These are phyloP conservation scores for Nyssa sinensis DNA, from an alignment of 148 eudicot genomes.

Conservation along the genomic window DNA sequence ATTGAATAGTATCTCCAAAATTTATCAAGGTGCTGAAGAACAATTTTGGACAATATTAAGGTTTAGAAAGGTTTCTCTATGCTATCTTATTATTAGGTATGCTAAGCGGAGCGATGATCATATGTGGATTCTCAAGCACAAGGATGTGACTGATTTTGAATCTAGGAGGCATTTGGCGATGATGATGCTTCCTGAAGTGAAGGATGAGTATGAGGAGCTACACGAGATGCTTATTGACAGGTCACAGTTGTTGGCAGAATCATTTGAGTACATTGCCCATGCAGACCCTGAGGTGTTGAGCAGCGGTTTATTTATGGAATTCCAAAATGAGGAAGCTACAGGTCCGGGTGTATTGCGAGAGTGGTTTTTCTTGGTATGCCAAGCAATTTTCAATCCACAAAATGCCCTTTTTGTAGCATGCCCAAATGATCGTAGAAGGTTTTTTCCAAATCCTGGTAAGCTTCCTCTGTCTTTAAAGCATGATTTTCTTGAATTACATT, in stretches of 20 bases:
- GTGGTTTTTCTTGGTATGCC: slow-evolving; percentile 90
- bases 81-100: slow-evolving; percentile 49
- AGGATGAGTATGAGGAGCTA: slow-evolving; percentile 70
- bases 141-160: slow-evolving; percentile 67
- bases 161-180: slow-evolving; percentile 81
- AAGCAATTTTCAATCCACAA: slow-evolving; percentile 76
- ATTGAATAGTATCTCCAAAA: slow-evolving; percentile 40
- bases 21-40: slow-evolving; percentile 45
- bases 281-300: slow-evolving; percentile 57
- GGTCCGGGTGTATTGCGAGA: slow-evolving; percentile 94
- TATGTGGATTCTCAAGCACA: slow-evolving; percentile 64
- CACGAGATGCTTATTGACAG: slow-evolving; percentile 93
- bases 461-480: not conserved
- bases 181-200: slow-evolving; percentile 78
- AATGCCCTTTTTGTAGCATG: slow-evolving; percentile 84
- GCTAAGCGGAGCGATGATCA: slow-evolving; percentile 56
- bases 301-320: slow-evolving; percentile 76
- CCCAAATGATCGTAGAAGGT: slow-evolving; percentile 83
- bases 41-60: slow-evolving; percentile 52
- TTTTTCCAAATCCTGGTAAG: slow-evolving; percentile 89
- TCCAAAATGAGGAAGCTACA: slow-evolving; percentile 90
- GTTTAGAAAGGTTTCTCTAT: slow-evolving; percentile 41
- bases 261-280: slow-evolving; percentile 69
- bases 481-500: not conserved
- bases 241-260: slow-evolving; percentile 74